Evolutionary conservation across 441 rosid species (phyloP).

Genomic region (Arabidopsis hybrid): DNA sequence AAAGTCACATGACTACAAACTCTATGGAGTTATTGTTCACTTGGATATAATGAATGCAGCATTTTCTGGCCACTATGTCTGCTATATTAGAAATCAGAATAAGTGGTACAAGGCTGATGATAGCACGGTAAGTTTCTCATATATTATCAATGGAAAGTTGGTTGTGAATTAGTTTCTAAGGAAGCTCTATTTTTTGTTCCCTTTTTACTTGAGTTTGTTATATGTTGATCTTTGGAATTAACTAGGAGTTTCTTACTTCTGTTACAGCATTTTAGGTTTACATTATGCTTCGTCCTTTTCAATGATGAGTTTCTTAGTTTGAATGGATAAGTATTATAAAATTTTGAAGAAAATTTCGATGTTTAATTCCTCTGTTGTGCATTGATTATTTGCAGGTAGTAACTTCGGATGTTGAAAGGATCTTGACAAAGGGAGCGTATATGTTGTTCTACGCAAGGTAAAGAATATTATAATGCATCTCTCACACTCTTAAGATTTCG

Average conservation of each 20-base stretch:
- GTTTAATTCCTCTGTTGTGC: conserved; percentile 1
- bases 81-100: conserved; percentile 84
- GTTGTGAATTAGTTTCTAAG: conserved; percentile 5
- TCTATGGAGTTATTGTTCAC: conserved; percentile 94
- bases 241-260: neutral
- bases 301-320: neutral
- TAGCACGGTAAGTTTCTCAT: conserved; percentile 61
- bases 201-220: neutral
- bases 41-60: conserved; percentile 93
- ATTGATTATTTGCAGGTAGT: conserved; percentile 62
- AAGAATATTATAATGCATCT: conserved; percentile 11
- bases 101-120: conserved; percentile 98
- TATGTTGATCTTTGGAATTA: conserved; percentile 1
- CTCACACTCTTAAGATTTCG: conserved; percentile 30
- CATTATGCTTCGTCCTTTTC: conserved; percentile 2
- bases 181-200: conserved; percentile 25
- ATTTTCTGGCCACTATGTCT: conserved; percentile 94
- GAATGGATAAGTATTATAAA: neutral
- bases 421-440: conserved; percentile 79
- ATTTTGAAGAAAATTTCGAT: neutral
- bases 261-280: conserved; percentile 18
- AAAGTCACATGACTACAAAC: conserved; percentile 82
- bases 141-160: conserved; percentile 17
- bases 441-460: conserved; percentile 96
- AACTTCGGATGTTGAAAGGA: conserved; percentile 71